Evolutionary conservation across 1,139 yeast species (phyloP).

Genomic region (Tardiomyces depauwii): DNA sequence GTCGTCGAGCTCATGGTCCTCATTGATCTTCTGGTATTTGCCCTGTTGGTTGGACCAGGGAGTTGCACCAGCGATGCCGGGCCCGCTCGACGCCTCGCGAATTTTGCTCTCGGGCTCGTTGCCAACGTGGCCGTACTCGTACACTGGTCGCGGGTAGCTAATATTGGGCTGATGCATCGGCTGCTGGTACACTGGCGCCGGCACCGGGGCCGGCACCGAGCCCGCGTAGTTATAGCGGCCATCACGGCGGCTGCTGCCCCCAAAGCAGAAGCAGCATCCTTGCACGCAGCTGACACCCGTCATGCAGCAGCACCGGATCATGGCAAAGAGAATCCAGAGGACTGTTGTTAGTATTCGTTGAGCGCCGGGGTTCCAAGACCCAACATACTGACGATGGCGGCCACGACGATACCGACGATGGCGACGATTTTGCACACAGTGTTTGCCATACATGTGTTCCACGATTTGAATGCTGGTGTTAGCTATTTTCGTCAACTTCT

Average conservation of each 20-base stretch:
- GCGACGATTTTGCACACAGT: slow-evolving; percentile 65
- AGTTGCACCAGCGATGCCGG: not conserved
- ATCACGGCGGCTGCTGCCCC: slow-evolving; percentile 10
- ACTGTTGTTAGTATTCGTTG: slow-evolving; percentile 12
- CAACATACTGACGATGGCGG: slow-evolving; percentile 19
- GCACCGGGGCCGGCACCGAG: not conserved
- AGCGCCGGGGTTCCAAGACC: no score
- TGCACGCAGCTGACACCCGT: slow-evolving; percentile 29
- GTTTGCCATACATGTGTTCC: slow-evolving; percentile 79
- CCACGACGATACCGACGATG: slow-evolving; percentile 61
- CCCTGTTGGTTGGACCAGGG: not conserved
- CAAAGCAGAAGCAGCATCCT: slow-evolving; percentile 34
- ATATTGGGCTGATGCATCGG: slow-evolving; percentile 2
- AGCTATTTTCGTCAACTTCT: not conserved
- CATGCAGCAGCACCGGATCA: slow-evolving; percentile 30
- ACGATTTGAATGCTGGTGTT: slow-evolving; percentile 38
- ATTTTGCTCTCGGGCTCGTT: slow-evolving; percentile 8
- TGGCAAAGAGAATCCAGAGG: slow-evolving; percentile 30
- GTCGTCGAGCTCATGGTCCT: not conserved
- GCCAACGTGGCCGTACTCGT: slow-evolving; percentile 13
- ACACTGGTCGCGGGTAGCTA: slow-evolving; percentile 5
- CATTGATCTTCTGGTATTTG: slow-evolving; percentile 4
- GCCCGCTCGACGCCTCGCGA: not conserved
- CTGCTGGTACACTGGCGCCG: not conserved
- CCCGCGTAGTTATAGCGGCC: slow-evolving; percentile 2